phyloP scores from a whole-genome alignment of 1,284 basidiomycete genomes.

The Cutaneotrichosporon cyanovorans region DNA sequence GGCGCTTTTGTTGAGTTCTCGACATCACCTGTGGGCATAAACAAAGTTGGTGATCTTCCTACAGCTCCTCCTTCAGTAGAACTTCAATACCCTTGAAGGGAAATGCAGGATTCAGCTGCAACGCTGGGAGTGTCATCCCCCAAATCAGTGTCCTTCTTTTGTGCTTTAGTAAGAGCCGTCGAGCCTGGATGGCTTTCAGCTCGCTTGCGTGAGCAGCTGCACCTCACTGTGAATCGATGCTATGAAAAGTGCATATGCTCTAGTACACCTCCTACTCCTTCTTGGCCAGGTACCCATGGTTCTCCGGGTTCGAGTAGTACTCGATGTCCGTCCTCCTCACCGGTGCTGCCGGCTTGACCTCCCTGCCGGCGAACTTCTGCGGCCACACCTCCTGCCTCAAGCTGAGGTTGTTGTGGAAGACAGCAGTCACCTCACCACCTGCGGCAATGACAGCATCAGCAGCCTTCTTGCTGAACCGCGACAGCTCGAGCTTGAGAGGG shows the following conservation, averaged over 20 bases:
- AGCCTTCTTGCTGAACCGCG: conserved; percentile 77
- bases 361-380: conserved; percentile 50
- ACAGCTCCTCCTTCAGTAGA: no score
- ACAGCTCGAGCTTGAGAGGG: conserved; percentile 72
- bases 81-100: no score
- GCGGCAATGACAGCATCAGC: conserved; percentile 72
- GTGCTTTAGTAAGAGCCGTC: no score
- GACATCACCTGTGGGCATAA: no score
- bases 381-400: conserved; percentile 70
- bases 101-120: no score
- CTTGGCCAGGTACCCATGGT: conserved; percentile 44
- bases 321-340: conserved; percentile 73
- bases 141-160: no score
- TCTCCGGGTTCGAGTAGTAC: conserved; percentile 46
- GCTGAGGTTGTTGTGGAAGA: conserved; percentile 83
- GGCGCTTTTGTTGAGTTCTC: no score
- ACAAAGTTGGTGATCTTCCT: no score
- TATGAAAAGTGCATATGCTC: no score
- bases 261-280: conserved; percentile 6
- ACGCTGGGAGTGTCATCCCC: no score
- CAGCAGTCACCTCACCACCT: conserved; percentile 79
- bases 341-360: conserved; percentile 63
- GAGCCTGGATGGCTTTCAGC: neutral
- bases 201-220: neutral
- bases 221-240: no score